Conservation (phyloP, 169 alveolate genomes). For the Perkinsus olseni region DNA sequence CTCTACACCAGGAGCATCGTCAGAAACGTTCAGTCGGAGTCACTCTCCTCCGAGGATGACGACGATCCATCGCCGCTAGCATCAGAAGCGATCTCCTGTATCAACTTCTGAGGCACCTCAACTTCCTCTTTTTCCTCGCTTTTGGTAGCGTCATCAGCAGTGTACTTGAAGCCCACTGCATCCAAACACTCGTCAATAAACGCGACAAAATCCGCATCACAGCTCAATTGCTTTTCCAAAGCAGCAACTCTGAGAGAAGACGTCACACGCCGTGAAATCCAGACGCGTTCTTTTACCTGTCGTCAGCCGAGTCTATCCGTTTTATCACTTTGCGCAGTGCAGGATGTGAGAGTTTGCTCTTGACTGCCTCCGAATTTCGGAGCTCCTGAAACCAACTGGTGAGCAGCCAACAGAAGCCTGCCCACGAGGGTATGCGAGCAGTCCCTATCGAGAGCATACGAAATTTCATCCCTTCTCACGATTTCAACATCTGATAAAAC, state of each 20-base stretch:
- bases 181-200: background rate
- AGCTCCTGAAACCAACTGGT: background rate
- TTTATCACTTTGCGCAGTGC: background rate
- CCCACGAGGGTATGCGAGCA: no score
- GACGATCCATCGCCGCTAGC: background rate
- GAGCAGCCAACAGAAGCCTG: no score
- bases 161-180: background rate
- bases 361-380: background rate
- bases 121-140: background rate
- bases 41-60: background rate
- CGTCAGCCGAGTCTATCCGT: background rate
- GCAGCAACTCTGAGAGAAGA: background rate
- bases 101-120: background rate
- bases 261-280: background rate
- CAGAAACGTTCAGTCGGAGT: background rate
- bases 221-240: background rate
- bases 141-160: background rate
- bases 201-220: background rate
- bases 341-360: background rate
- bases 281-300: background rate
- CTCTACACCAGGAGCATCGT: background rate
- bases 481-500: no score
- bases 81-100: background rate
- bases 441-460: no score
- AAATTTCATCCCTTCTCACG: no score